These are phyloP conservation scores for Phoma sp. DNA, from an alignment of 2,329 filamentous ascomycete species.

Conservation along the genomic window DNA sequence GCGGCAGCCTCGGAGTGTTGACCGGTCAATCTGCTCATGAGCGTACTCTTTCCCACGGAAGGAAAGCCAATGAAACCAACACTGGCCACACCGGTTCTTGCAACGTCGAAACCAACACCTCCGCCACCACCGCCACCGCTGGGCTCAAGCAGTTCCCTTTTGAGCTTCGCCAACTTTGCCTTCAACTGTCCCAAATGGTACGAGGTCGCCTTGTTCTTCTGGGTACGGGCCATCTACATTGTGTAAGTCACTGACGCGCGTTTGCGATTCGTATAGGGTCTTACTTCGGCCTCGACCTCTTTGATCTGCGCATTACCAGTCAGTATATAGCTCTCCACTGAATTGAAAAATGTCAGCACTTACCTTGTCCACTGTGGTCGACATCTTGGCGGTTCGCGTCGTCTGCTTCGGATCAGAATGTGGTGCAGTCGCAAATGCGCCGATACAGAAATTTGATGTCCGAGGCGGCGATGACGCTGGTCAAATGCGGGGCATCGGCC, in stretches of 20 bases:
- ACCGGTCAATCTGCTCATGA: constrained; percentile 93
- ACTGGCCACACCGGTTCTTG: constrained; percentile 94
- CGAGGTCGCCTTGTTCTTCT: constrained; percentile 96
- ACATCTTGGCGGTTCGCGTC: constrained; percentile 62
- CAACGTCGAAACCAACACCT: constrained; percentile 93
- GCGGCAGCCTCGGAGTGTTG: constrained; percentile 97
- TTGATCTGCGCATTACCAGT: constrained; percentile 72
- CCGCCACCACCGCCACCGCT: constrained; percentile 79
- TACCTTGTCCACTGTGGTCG: constrained; percentile 97
- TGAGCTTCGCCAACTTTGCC: constrained; percentile 97
- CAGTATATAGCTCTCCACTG: not conserved
- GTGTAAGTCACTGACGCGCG: constrained; percentile 30
- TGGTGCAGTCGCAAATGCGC: constrained; percentile 12
- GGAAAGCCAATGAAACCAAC: constrained; percentile 98
- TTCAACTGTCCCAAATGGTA: constrained; percentile 93
- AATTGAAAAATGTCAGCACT: constrained; percentile 31
- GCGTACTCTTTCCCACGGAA: constrained; percentile 96
- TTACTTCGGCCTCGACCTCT: constrained; percentile 91
- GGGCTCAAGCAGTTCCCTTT: constrained; percentile 91
- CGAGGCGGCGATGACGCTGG: constrained; percentile 32
- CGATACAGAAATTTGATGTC: constrained; percentile 42
- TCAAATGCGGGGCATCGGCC: constrained; percentile 24
- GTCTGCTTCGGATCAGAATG: constrained; percentile 1
- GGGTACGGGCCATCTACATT: constrained; percentile 85
- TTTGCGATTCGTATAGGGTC: constrained; percentile 40